Percentiles rank a stretch among this genome's conserved stretches.
Evolutionary conservation across 331 rosid species (phyloP).

Genomic region (Rosa hybrid): DNA sequence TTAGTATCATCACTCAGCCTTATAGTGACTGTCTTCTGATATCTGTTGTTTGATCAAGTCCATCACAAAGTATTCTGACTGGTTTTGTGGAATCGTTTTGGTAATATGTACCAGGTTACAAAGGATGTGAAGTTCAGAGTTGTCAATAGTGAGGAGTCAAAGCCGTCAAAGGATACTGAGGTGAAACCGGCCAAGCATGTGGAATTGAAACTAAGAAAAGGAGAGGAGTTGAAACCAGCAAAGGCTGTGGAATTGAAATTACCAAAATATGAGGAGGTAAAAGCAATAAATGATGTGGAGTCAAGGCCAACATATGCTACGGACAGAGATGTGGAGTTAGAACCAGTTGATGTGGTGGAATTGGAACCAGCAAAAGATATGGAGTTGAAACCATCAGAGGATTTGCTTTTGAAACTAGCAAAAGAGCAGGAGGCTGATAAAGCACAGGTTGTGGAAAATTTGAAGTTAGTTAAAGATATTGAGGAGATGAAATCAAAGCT

Average conservation of each 20-base stretch:
- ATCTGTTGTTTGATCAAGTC: slow-evolving; percentile 12
- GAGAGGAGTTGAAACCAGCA: slow-evolving; percentile 21
- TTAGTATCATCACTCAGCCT: neutral
- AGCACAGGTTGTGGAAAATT: slow-evolving; percentile 18
- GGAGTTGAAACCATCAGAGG: slow-evolving; percentile 17
- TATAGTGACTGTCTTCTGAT: neutral
- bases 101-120: slow-evolving; percentile 34
- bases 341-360: slow-evolving; percentile 7
- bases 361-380: slow-evolving; percentile 19
- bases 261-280: neutral
- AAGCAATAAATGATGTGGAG: slow-evolving; percentile 28
- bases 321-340: slow-evolving; percentile 29
- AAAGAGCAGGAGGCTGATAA: slow-evolving; percentile 9
- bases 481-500: slow-evolving; percentile 77
- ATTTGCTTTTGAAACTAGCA: neutral
- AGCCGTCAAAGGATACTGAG: slow-evolving; percentile 25
- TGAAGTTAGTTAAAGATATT: slow-evolving; percentile 47
- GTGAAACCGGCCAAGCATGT: slow-evolving; percentile 24
- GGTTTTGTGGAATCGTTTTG: slow-evolving; percentile 1
- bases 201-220: slow-evolving; percentile 9
- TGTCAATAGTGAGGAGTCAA: slow-evolving; percentile 30
- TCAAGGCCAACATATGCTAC: slow-evolving; percentile 16
- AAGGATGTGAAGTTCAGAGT: slow-evolving; percentile 19
- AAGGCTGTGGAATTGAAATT: slow-evolving; percentile 13
- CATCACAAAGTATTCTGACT: slow-evolving; percentile 8